phyloP scores from a whole-genome alignment of 2,329 filamentous ascomycete genomes.

The Ceratocystis albifundus region DNA sequence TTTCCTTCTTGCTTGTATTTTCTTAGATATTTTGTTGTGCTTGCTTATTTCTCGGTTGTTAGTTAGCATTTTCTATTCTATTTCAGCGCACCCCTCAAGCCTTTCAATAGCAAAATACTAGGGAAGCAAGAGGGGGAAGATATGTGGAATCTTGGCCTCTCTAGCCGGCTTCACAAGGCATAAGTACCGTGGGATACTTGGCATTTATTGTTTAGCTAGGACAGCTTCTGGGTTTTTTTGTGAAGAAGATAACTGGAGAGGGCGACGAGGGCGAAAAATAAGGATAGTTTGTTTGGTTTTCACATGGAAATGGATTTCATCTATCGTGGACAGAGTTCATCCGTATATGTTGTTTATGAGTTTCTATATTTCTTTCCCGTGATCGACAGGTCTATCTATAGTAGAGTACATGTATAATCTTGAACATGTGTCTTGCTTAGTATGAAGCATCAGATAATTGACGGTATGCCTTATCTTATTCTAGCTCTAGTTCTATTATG shows the following conservation, averaged over 20 bases:
- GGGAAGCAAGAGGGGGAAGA: background rate
- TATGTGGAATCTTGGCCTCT: conserved; percentile 22
- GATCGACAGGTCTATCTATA: background rate
- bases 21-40: conserved; percentile 3
- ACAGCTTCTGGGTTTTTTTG: conserved; percentile 1
- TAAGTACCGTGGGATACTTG: conserved; percentile 23
- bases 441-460: background rate
- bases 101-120: background rate
- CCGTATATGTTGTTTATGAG: background rate
- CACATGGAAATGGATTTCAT: conserved; percentile 15
- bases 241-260: background rate
- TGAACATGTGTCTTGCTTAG: background rate
- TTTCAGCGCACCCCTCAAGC: background rate
- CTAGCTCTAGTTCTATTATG: background rate
- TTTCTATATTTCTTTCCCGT: background rate
- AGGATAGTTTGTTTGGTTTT: conserved; percentile 8
- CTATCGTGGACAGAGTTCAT: conserved; percentile 19
- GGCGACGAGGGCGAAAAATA: background rate
- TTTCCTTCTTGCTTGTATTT: conserved; percentile 3
- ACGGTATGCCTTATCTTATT: background rate
- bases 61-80: background rate
- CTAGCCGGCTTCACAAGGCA: background rate
- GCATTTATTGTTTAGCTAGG: background rate
- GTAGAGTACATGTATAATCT: background rate
- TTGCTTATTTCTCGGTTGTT: background rate